Evolutionary conservation across 1,284 basidiomycete species (phyloP).

Genomic region (Paramarasmius palmivorus): DNA sequence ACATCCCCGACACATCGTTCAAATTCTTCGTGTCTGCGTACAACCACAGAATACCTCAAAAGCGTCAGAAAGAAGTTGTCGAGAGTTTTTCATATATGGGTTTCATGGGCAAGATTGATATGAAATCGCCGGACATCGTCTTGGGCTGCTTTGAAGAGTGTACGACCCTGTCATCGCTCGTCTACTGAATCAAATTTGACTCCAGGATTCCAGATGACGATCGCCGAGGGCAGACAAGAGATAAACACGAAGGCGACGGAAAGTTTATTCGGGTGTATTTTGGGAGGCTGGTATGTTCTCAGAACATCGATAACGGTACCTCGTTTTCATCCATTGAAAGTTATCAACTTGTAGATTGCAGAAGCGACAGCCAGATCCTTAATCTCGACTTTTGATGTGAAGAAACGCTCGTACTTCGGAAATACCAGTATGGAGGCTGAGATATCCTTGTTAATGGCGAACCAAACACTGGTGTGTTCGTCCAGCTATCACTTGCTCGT

Average conservation of each 20-base stretch:
- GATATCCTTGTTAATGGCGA: conserved; percentile 93
- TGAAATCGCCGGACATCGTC: conserved; percentile 80
- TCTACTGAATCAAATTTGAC: not conserved
- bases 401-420: conserved; percentile 89
- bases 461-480: conserved; percentile 78
- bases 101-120: conserved; percentile 80
- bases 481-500: not conserved
- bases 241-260: conserved; percentile 64
- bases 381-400: conserved; percentile 79
- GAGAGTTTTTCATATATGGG: conserved; percentile 87
- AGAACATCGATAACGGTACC: not conserved
- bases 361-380: conserved; percentile 74
- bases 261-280: conserved; percentile 75
- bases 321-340: not conserved
- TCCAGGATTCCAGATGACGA: conserved; percentile 43
- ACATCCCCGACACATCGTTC: conserved; percentile 71
- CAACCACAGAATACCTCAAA: conserved; percentile 73
- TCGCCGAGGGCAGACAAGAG: conserved; percentile 41
- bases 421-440: conserved; percentile 99
- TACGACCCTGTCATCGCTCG: conserved; percentile 44
- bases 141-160: conserved; percentile 92
- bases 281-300: conserved; percentile 77
- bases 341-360: conserved; percentile 51
- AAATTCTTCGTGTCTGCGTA: conserved; percentile 79
- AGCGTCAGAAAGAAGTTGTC: conserved; percentile 68